Base-by-base conservation (phyloP, 1,284 basidiomycete species). In the Ustilago esculenta region DNA sequence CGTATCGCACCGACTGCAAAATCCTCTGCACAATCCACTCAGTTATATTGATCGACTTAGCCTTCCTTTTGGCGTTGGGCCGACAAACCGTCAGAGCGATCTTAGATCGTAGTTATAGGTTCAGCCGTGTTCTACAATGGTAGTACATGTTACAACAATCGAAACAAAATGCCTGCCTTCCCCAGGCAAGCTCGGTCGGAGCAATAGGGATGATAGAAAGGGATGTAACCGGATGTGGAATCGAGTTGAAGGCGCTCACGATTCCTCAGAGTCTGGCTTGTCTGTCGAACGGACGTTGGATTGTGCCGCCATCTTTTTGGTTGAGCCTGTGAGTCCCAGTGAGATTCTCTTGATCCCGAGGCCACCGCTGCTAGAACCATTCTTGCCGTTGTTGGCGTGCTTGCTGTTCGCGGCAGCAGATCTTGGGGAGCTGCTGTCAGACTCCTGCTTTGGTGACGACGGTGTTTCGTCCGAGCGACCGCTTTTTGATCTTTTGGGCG, bases 261-360 rank as follows among this genome's bases (percentile, higher is more conserved):
- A 58, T 6, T 65, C 61, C 33, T 58, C 44, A 7, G 23, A 36
- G 7, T 60, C 53, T 21, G 53, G 23, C 49, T 54, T 58, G 36
- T 65, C 61, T 12, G 61, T 65, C 33, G 61, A 58, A 14, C 61
- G 54, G 27, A 65, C 55, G 18, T 58, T 58, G 29, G 57, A 57
- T 49, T 60, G 58, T 32, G 60, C 60, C 4, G 61, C 71, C 71
- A 70, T 73, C 57, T 70, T 69, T 39, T 63, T 70, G 20, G 61
- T 36, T 9, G 54, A 53, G 21, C 51, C 41, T n/a, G 71, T 56
- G 2, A 73, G 48, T 3, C 66, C 66, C 17, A 74, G 15, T 15
- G 71, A 64, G 37, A 73, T 67, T 36, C 72, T 64, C 20, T 71
- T 70, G 40, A 61, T 52, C 21, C 56, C 60, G 35, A 63, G 50